Percentiles rank a stretch among this genome's conserved stretches.
These are phyloP conservation scores for Colletotrichum spinosum DNA, from an alignment of 2,329 filamentous ascomycete genomes.

Conservation along the genomic window DNA sequence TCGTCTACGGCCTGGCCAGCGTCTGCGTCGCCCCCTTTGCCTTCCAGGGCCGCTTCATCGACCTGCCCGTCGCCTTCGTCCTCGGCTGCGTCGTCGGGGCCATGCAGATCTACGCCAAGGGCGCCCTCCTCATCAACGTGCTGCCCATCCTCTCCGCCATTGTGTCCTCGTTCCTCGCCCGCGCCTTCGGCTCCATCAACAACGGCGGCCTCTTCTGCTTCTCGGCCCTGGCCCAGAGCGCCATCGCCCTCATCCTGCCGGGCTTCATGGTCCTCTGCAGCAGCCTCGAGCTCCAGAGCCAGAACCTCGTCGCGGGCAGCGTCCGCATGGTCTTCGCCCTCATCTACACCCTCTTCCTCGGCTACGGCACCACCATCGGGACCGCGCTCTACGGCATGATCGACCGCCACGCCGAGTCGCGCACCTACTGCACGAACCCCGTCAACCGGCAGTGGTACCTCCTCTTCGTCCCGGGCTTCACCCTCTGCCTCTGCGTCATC, in stretches of 20 bases:
- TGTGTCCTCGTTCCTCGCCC: slow-evolving; percentile 75
- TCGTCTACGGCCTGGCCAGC: slow-evolving; percentile 81
- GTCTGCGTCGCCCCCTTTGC: slow-evolving; percentile 83
- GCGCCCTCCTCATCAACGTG: slow-evolving; percentile 73
- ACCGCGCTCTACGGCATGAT: slow-evolving; percentile 69
- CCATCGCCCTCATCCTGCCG: slow-evolving; percentile 79
- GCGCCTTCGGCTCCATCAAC: slow-evolving; percentile 75
- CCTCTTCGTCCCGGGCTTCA: slow-evolving; percentile 76
- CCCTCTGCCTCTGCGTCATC: slow-evolving; percentile 77
- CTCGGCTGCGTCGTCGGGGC: slow-evolving; percentile 80
- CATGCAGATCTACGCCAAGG: slow-evolving; percentile 79
- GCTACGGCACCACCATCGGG: slow-evolving; percentile 74
- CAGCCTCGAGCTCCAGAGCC: slow-evolving; percentile 73
- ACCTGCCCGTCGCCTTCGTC: slow-evolving; percentile 81
- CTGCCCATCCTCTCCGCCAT: slow-evolving; percentile 68
- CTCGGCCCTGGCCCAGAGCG: slow-evolving; percentile 77
- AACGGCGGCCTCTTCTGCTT: slow-evolving; percentile 74
- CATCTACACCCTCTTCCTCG: slow-evolving; percentile 75
- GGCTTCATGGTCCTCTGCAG: slow-evolving; percentile 66
- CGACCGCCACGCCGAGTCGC: slow-evolving; percentile 59
- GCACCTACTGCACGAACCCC: slow-evolving; percentile 46
- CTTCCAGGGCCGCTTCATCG: slow-evolving; percentile 80
- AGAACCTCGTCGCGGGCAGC: slow-evolving; percentile 72
- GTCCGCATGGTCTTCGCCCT: slow-evolving; percentile 79
- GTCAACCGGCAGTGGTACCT: slow-evolving; percentile 61